These are phyloP conservation scores for Achaetomium macrosporum DNA, from an alignment of 2,329 filamentous ascomycete genomes.

Conservation along the genomic window DNA sequence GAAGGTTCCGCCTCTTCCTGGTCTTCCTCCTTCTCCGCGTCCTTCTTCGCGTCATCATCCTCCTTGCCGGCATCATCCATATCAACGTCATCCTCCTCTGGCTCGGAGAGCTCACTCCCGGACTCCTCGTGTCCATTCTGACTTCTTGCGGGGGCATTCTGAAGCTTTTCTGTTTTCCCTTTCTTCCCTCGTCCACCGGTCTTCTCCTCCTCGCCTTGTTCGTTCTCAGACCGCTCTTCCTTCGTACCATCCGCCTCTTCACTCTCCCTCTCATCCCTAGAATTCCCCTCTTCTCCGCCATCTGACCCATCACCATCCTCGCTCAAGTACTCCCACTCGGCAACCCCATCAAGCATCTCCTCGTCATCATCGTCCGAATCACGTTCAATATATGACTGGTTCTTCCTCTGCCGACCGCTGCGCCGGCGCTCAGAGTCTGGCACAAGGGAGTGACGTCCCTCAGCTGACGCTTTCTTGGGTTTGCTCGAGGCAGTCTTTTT, in stretches of 20 bases:
- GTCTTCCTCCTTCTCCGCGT: not conserved
- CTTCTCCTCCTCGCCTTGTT: conserved; percentile 2
- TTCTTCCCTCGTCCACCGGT: not conserved
- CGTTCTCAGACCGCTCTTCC: conserved; percentile 3
- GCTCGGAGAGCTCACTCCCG: conserved; percentile 10
- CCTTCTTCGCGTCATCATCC: not conserved
- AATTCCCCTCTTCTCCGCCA: no score
- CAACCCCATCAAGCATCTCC: conserved; percentile 57
- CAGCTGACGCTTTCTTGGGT: conserved; percentile 26
- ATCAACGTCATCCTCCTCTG: conserved; percentile 9
- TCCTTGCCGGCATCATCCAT: conserved; percentile 9
- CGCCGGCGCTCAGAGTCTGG: conserved; percentile 46
- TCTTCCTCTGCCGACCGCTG: conserved; percentile 46
- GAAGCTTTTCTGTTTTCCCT: not conserved
- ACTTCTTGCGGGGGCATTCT: not conserved
- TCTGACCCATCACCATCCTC: conserved; percentile 18
- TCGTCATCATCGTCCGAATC: conserved; percentile 54
- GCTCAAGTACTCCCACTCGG: conserved; percentile 48
- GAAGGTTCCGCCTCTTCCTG: conserved; percentile 1
- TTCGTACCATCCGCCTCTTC: conserved; percentile 16
- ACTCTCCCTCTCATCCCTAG: conserved; percentile 11
- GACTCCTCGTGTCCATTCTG: not conserved
- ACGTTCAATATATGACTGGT: conserved; percentile 49
- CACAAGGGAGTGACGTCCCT: conserved; percentile 26
- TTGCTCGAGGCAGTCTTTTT: conserved; percentile 25